Base-by-base conservation (phyloP, 192 early-diverging fungal genomes). In the Entomortierella lignicola region DNA sequence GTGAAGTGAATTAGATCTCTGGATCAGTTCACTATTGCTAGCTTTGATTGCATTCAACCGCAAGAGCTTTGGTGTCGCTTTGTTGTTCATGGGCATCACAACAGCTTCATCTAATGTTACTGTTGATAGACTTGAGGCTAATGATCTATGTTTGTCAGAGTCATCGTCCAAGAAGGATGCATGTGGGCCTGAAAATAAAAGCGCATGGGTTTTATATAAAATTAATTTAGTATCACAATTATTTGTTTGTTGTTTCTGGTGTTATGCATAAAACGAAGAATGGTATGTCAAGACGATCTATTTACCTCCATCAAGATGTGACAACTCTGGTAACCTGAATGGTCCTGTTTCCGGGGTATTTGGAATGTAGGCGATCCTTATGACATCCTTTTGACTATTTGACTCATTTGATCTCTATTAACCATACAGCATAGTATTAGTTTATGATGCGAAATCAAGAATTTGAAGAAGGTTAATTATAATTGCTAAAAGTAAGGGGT, bases 1-100 rank as follows among this genome's bases (percentile, higher is more conserved):
- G 47, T 79, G 68, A 2, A 79, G 23, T 3, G 54, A 52, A 63
- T 79, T 79, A 48, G 75, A 79, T 60, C 57, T 48, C 44, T 79
- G 61, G 8, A 79, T 79, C 57, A 79, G 53, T 18, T 69, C 74
- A 21, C 50, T 66, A 32, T 65, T 69, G 4, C 27, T 51, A 7
- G 41, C 50, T 52, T 70, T 69, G 56, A 79, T 70, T 10, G 42
- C 63, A 26, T 79, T 43, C 27, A 79, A 54, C 26, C 47, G 50
- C 1, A 70, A n/a, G 27, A 79, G 8, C 25, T 70, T 69, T 11
- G 75, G 75, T 4, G 57, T 70, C 0, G 68, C 75, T 21, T 65
- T 69, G 2, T 30, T 58, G 15, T 21, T 55, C 15, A 79, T 44
- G 30, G 67, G 56, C 75, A 79, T 60, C 25, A 66, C 21, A 2